Evolutionary conservation across 768 basidiomycete species (phyloP).

Genomic region (Leccinum rimulosum): DNA sequence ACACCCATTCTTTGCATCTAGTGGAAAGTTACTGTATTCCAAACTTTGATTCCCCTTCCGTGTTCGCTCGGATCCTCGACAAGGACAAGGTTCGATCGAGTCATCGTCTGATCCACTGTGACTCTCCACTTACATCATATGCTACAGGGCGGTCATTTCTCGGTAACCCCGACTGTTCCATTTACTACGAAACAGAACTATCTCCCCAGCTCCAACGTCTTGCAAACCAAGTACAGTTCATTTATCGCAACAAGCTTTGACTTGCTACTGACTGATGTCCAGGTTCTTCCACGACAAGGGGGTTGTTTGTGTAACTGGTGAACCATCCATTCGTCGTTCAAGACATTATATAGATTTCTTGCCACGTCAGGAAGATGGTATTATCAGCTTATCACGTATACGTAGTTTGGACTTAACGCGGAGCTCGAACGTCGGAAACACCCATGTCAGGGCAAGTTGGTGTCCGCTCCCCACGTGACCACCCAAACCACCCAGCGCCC

Average conservation of each 20-base stretch:
- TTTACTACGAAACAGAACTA: constrained; percentile 82
- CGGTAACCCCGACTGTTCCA: constrained; percentile 68
- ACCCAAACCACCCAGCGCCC: no score
- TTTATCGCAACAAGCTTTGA: neutral
- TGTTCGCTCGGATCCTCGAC: constrained; percentile 88
- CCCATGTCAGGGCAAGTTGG: no score
- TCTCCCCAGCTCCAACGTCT: constrained; percentile 76
- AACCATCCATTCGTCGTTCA: neutral
- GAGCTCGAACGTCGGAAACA: no score
- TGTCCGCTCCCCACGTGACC: no score
- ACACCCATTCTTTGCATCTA: constrained; percentile 27
- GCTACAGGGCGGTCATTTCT: constrained; percentile 82
- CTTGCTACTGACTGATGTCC: neutral
- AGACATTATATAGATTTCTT: constrained; percentile 59
- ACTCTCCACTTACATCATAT: constrained; percentile 2
- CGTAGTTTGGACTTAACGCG: no score
- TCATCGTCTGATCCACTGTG: neutral
- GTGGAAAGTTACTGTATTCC: constrained; percentile 94
- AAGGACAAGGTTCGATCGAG: constrained; percentile 58
- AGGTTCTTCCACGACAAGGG: constrained; percentile 85
- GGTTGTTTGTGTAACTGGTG: constrained; percentile 80
- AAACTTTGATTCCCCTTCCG: constrained; percentile 89
- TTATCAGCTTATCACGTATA: no score
- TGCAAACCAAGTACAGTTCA: constrained; percentile 68
- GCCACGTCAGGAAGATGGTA: constrained; percentile 50